Evolutionary conservation across 2,329 filamentous ascomycete species (phyloP).

Genomic region (Fusarium praegraminearum): DNA sequence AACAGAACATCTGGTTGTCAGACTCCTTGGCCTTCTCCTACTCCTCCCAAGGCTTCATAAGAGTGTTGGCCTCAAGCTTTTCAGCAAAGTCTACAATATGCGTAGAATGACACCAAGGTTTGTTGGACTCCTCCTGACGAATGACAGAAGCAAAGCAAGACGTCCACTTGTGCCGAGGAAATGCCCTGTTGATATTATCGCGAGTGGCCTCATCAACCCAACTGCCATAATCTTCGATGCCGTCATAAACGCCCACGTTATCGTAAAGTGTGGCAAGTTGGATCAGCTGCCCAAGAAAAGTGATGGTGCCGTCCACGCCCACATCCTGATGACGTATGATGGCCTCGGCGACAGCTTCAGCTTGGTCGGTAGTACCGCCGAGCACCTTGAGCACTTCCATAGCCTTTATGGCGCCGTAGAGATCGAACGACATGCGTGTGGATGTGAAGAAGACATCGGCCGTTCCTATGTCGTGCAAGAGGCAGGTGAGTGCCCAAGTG

Average conservation of each 20-base stretch:
- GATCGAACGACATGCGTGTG: not conserved
- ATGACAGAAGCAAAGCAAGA: not conserved
- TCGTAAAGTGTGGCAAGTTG: not conserved
- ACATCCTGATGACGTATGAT: not conserved
- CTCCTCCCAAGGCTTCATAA: not conserved
- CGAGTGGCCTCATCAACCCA: not conserved
- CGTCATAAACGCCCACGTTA: not conserved
- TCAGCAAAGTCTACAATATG: not conserved
- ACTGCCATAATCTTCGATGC: not conserved
- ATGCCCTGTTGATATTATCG: not conserved
- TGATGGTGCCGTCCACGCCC: not conserved
- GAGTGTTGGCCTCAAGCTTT: not conserved
- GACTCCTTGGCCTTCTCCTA: no score
- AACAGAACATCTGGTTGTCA: no score
- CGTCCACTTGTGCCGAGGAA: not conserved
- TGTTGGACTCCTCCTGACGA: not conserved
- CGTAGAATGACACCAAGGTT: not conserved
- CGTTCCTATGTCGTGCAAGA: not conserved
- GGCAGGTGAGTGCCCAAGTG: not conserved
- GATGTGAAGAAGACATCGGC: not conserved
- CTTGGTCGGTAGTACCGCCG: not conserved
- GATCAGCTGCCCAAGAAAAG: not conserved
- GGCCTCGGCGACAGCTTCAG: not conserved
- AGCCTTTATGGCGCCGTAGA: not conserved
- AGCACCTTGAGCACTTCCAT: not conserved